These are phyloP conservation scores for Leishmania martiniquensis DNA, from an alignment of 208 protist genomes.

Conservation along the genomic window DNA sequence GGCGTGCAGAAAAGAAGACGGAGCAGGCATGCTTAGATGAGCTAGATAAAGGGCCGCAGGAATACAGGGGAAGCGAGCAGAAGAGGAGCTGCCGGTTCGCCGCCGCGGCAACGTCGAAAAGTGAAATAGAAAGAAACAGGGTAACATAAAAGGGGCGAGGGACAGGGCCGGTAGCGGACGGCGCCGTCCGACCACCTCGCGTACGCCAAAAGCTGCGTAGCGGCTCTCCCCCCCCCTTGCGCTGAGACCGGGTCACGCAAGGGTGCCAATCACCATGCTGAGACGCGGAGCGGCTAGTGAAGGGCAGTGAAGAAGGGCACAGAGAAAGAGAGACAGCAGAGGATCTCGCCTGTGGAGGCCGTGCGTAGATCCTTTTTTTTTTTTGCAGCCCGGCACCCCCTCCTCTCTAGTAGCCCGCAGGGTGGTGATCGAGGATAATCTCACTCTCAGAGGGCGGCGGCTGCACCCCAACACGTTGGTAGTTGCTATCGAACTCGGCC, in stretches of 20 bases:
- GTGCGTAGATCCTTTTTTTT: neutral
- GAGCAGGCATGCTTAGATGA: neutral
- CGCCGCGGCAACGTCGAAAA: neutral
- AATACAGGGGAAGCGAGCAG: neutral
- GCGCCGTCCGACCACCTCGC: neutral
- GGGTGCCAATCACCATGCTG: neutral
- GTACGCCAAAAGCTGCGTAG: neutral
- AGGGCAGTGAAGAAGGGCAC: neutral
- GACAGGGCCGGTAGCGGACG: neutral
- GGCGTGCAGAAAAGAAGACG: neutral
- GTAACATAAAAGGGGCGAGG: neutral
- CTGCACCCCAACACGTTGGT: slow-evolving; percentile 58
- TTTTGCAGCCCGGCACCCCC: neutral
- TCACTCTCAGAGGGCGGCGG: slow-evolving; percentile 64
- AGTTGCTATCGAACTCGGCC: slow-evolving; percentile 67
- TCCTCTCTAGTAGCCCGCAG: neutral
- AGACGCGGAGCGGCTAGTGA: neutral
- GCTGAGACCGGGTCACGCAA: neutral
- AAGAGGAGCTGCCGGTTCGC: neutral
- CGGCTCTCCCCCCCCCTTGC: neutral
- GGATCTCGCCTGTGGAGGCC: neutral
- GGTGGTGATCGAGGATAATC: slow-evolving; percentile 37
- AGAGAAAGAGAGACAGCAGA: neutral
- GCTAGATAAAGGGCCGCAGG: neutral
- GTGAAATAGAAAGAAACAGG: neutral